These are phyloP conservation scores for Daucus carota DNA, from an alignment of 129 eudicot species.

Conservation along the genomic window DNA sequence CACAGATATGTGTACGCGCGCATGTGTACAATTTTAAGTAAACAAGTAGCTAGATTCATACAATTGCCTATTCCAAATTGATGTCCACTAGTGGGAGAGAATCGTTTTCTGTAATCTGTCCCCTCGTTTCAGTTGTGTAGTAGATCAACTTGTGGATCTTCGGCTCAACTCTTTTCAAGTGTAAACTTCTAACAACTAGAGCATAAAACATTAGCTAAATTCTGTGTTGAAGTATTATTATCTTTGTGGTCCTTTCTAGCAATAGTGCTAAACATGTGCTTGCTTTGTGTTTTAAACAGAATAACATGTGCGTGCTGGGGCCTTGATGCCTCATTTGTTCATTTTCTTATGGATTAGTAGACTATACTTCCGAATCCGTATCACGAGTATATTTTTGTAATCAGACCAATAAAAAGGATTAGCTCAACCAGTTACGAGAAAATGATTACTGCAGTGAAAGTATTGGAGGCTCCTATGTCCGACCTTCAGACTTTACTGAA, in stretches of 20 bases:
- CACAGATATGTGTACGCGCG: background rate
- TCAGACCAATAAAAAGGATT: no score
- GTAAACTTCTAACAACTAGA: background rate
- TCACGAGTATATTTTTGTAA: no score
- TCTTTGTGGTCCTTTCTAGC: conserved; percentile 2
- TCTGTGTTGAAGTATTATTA: background rate
- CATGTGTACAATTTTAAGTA: conserved; percentile 12
- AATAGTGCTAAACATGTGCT: background rate
- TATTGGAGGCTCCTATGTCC: background rate
- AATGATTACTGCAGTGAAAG: no score
- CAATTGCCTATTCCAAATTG: background rate
- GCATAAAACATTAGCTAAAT: conserved; percentile 1
- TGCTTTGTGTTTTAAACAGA: background rate
- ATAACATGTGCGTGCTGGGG: background rate
- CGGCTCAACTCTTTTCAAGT: background rate
- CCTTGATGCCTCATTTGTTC: background rate
- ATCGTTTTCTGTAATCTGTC: background rate
- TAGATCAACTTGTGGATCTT: background rate
- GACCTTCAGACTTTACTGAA: background rate
- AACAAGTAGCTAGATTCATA: background rate
- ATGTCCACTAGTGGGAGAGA: conserved; percentile 4
- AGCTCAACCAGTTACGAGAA: no score
- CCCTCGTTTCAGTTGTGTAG: conserved; percentile 1
- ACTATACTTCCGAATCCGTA: no score
- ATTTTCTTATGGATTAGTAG: background rate